Base-by-base conservation (phyloP, 768 basidiomycete genomes). In the Rhizopogon roseolus region DNA sequence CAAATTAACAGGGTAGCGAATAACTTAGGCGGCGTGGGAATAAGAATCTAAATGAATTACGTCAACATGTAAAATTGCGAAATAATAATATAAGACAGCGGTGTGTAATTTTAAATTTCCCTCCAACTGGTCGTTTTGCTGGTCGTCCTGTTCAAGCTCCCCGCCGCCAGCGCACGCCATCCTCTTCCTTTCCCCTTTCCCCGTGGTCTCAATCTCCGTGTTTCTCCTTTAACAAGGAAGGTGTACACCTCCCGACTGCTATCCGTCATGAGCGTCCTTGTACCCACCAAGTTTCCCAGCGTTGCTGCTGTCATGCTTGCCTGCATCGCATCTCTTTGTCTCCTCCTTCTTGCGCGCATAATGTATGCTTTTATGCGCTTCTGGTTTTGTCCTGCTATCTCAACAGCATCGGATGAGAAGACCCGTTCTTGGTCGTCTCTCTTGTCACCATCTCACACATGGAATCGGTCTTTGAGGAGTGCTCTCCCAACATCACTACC, bases 251-350 rank as follows among this genome's bases (percentile, higher is more conserved):
- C 50, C 50, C 9, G 19, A 38, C 7, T 46, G 29, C 41, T 8
- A 19, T 22, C 22, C 43, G 53, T 51, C 50, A 69, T 69, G 67
- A 67, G 67, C 29, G 65, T 69, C 46, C 67, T 70, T 54, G 60
- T 70, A 48, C 60, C 56, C 27, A 60, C 67, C 45, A 65, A 65
- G 54, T 66, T 60, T 17, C 67, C 67, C 42, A 58, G 57, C 48
- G 56, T 70, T 14, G 60, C 67, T 9, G 50, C 65, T 53, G 49
- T 70, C 10, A 67, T 69, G 58, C 66, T 70, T 65, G 68, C 67
- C 2, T 65, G 64, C 17, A 55, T 60, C 6, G 60, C 60, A 5
- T 70, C 67, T 11, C 27, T 58, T 11, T 17, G 70, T 13, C 62
- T 70, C 51, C 17, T 69, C n/a, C 43, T 69, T 29, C 50, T 70